phyloP scores from a whole-genome alignment of 2,329 filamentous ascomycete species.

The Ophiostoma montium region DNA sequence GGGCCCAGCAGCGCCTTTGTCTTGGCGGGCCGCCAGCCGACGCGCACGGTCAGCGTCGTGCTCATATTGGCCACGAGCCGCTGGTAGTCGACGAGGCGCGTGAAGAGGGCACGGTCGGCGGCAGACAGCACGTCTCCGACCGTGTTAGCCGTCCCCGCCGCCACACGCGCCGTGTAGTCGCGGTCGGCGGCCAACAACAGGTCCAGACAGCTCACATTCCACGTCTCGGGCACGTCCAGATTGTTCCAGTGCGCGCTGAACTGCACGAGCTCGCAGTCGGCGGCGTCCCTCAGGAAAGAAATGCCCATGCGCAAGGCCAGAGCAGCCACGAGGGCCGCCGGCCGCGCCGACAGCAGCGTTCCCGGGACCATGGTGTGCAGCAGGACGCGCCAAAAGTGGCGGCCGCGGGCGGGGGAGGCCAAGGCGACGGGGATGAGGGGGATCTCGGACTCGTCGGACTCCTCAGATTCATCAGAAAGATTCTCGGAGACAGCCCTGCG shows the following conservation, averaged over 20 bases:
- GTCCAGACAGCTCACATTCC: conserved; percentile 30
- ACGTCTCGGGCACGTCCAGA: conserved; percentile 33
- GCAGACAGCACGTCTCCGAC: conserved; percentile 19
- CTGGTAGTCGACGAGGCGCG: conserved; percentile 30
- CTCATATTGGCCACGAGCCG: conserved; percentile 31
- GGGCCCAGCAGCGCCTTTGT: conserved; percentile 28
- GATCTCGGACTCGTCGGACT: too few species aligned
- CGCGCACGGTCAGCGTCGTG: conserved; percentile 26
- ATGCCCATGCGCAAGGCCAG: conserved; percentile 35
- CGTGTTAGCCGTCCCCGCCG: not conserved
- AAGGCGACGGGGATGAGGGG: not conserved
- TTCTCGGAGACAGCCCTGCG: not conserved
- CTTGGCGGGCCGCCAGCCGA: conserved; percentile 34
- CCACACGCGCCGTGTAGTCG: conserved; percentile 11
- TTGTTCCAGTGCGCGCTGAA: conserved; percentile 30
- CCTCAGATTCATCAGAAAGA: too few species aligned
- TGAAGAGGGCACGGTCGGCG: conserved; percentile 28
- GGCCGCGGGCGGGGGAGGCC: conserved; percentile 17
- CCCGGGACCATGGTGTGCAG: conserved; percentile 34
- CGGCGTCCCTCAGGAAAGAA: conserved; percentile 24
- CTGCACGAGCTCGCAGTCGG: conserved; percentile 27
- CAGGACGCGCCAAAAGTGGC: conserved; percentile 33
- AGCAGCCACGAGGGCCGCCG: conserved; percentile 31
- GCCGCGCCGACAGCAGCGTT: conserved; percentile 29
- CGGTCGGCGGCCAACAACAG: conserved; percentile 33